Evolutionary conservation across 2,329 filamentous ascomycete genomes (phyloP).

Genomic region (Rutstroemia sydowiana): DNA sequence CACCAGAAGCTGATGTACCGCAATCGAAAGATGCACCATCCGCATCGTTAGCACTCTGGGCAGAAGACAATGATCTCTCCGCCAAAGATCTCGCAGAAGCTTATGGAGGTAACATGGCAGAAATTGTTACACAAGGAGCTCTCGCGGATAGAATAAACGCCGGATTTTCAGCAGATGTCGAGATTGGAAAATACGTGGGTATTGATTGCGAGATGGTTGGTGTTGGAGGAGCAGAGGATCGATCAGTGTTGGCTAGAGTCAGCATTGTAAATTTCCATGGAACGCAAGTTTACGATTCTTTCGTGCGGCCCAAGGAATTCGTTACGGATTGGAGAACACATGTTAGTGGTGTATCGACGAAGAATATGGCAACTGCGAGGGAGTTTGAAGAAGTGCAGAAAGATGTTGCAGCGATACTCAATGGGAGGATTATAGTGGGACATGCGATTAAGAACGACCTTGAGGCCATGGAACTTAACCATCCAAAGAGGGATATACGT

Average conservation of each 20-base stretch:
- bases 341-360: conserved; percentile 73
- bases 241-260: conserved; percentile 75
- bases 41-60: conserved; percentile 52
- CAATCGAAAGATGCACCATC: conserved; percentile 32
- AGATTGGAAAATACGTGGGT: conserved; percentile 82
- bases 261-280: conserved; percentile 93
- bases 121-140: conserved; percentile 40
- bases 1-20: conserved; percentile 30
- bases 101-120: conserved; percentile 48
- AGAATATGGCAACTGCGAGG: conserved; percentile 62
- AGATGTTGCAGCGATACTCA: conserved; percentile 61
- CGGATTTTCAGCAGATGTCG: conserved; percentile 52
- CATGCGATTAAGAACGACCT: conserved; percentile 78
- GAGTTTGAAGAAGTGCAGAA: conserved; percentile 70
- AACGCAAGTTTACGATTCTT: conserved; percentile 88
- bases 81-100: conserved; percentile 53
- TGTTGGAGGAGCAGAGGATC: conserved; percentile 60
- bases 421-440: conserved; percentile 68
- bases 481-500: conserved; percentile 70
- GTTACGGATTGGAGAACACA: conserved; percentile 88
- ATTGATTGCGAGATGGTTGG: conserved; percentile 99
- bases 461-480: conserved; percentile 65
- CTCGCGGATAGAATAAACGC: conserved; percentile 52
- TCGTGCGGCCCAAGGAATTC: conserved; percentile 67
- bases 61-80: conserved; percentile 53